Percentiles rank a stretch among this genome's conserved stretches.
phyloP scores from a whole-genome alignment of 768 basidiomycete genomes.

The Grammothele lineata region DNA sequence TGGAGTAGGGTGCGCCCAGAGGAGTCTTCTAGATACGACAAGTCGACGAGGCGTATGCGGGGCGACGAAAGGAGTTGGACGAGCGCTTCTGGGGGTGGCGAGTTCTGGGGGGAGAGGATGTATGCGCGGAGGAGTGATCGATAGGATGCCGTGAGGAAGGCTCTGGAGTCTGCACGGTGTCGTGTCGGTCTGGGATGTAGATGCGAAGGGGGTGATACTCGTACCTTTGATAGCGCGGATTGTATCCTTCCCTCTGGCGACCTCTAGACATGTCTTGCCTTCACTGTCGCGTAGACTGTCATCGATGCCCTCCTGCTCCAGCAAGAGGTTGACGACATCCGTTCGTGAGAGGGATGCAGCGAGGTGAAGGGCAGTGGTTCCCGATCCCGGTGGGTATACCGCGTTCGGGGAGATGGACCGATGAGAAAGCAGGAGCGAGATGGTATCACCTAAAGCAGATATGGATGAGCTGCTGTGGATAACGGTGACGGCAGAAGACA shows the following conservation, averaged over 20 bases:
- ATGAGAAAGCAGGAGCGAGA: constrained; percentile 63
- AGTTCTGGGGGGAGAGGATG: constrained; percentile 51
- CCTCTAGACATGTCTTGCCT: constrained; percentile 67
- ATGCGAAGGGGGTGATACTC: too few species aligned
- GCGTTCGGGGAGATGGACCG: constrained; percentile 79
- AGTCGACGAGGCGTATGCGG: constrained; percentile 65
- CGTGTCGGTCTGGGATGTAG: neutral
- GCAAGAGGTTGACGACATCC: constrained; percentile 69
- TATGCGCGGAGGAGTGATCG: constrained; percentile 71
- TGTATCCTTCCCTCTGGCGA: constrained; percentile 66
- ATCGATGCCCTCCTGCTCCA: constrained; percentile 78
- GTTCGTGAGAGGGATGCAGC: constrained; percentile 67
- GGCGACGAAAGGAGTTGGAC: constrained; percentile 63
- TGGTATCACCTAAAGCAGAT: constrained; percentile 56
- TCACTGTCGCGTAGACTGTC: constrained; percentile 68
- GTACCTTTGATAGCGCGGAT: constrained; percentile 65
- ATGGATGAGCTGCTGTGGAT: neutral
- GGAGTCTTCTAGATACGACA: constrained; percentile 77
- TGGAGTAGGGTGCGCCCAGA: constrained; percentile 79
- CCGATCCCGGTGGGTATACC: constrained; percentile 66
- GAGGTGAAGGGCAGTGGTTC: constrained; percentile 70
- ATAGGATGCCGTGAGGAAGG: constrained; percentile 70
- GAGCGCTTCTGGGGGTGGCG: constrained; percentile 36
- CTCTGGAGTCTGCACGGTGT: constrained; percentile 60
- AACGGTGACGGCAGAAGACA: constrained; percentile 19